These are phyloP conservation scores for Botrytis squamosa DNA, from an alignment of 2,329 filamentous ascomycete genomes.

Conservation along the genomic window DNA sequence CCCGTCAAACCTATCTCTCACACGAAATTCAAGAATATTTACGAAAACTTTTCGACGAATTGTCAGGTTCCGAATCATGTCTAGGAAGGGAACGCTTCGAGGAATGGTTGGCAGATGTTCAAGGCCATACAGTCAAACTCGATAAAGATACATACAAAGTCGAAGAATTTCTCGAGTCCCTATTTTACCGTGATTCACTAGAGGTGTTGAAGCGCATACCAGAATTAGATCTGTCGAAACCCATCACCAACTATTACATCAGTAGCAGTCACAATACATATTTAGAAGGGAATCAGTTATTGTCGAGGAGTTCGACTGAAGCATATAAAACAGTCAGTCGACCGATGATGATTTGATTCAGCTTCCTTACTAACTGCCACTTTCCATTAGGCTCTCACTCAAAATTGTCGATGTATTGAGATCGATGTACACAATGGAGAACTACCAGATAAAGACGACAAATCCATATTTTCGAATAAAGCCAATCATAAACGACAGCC, in stretches of 20 bases:
- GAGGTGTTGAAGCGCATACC: slow-evolving; percentile 31
- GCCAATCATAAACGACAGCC: slow-evolving; percentile 48
- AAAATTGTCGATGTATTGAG: slow-evolving; percentile 85
- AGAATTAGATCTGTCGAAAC: slow-evolving; percentile 37
- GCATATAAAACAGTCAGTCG: slow-evolving; percentile 70
- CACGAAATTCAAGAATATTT: slow-evolving; percentile 51
- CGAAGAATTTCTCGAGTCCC: slow-evolving; percentile 37
- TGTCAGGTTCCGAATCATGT: slow-evolving; percentile 41
- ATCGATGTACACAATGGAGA: slow-evolving; percentile 92
- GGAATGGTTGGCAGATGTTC: slow-evolving; percentile 50
- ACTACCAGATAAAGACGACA: slow-evolving; percentile 36
- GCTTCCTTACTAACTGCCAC: slow-evolving; percentile 22
- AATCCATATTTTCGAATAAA: slow-evolving; percentile 39
- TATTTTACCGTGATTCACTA: slow-evolving; percentile 36
- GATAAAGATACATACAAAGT: slow-evolving; percentile 38
- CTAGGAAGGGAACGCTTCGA: slow-evolving; percentile 45
- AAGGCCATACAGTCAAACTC: slow-evolving; percentile 40
- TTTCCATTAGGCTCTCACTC: slow-evolving; percentile 59
- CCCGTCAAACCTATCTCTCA: slow-evolving; percentile 45
- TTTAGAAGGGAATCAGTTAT: slow-evolving; percentile 80
- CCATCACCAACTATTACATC: slow-evolving; percentile 75
- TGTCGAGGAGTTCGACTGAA: slow-evolving; percentile 69
- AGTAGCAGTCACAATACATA: slow-evolving; percentile 96
- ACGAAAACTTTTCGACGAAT: slow-evolving; percentile 47
- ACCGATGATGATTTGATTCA: background rate